phyloP scores from a whole-genome alignment of 257 asterid species.

The Voacanga thouarsii region DNA sequence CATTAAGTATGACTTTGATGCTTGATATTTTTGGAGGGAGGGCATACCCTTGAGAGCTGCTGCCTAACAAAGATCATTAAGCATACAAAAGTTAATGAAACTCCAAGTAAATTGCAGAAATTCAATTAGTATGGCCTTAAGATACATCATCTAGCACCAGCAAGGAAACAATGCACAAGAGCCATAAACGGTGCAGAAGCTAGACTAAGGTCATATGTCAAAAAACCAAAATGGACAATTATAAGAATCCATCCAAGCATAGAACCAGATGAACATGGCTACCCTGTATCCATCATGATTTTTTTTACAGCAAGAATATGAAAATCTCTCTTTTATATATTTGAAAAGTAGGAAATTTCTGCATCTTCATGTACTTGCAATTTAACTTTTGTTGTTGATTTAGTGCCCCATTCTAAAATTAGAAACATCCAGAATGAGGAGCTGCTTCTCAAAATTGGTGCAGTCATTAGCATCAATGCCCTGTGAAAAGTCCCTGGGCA shows the following conservation, averaged over 20 bases:
- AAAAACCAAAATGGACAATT: background rate
- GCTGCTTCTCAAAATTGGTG: background rate
- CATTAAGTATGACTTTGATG: slow-evolving; percentile 75
- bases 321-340: background rate
- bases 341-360: background rate
- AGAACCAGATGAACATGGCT: background rate
- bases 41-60: slow-evolving; percentile 61
- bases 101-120: background rate
- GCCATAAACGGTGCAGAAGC: background rate
- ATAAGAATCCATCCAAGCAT: background rate
- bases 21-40: slow-evolving; percentile 71
- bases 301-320: background rate
- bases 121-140: background rate
- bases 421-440: background rate
- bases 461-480: background rate
- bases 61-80: slow-evolving; percentile 38
- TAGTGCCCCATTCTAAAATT: background rate
- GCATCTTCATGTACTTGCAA: background rate
- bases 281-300: background rate
- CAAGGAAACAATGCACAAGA: background rate
- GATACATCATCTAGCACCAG: background rate
- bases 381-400: background rate
- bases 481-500: background rate
- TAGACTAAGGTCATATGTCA: background rate
- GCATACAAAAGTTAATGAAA: background rate